Conservation (phyloP, 192 early-diverging fungal species). For the Entomortierella beljakovae region DNA sequence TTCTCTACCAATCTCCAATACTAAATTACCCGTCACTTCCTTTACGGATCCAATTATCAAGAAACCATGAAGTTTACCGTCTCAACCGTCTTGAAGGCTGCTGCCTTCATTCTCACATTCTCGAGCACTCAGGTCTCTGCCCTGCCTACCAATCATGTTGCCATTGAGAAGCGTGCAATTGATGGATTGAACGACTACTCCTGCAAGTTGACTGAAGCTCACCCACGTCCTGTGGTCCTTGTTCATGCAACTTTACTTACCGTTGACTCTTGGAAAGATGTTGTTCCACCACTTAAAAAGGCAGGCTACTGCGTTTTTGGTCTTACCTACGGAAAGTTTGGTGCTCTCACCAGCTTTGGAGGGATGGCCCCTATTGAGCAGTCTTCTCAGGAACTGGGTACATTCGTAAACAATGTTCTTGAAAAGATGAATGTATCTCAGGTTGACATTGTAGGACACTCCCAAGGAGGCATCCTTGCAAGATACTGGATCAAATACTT, state of each 20-base stretch:
- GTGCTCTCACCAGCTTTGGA: conserved; percentile 1
- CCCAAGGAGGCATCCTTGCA: conserved; percentile 39
- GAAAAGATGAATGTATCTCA: conserved; percentile 10
- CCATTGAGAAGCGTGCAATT: conserved; percentile 28
- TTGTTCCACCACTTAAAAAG: conserved; percentile 19
- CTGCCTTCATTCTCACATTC: conserved; percentile 1
- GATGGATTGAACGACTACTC: conserved; percentile 22
- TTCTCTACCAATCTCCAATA: too few relatives aligned
- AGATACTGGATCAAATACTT: conserved; percentile 49
- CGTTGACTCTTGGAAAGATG: conserved; percentile 10
- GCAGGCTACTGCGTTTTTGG: conserved; percentile 30
- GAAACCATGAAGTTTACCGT: conserved; percentile 28
- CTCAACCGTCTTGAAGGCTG: conserved; percentile 10
- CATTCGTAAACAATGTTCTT: conserved; percentile 35
- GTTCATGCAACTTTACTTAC: conserved; percentile 30
- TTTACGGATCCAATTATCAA: conserved; percentile 1
- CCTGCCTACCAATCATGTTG: neutral
- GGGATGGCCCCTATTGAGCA: conserved; percentile 31
- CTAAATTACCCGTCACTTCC: conserved; percentile 10
- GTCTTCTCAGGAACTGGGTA: conserved; percentile 19
- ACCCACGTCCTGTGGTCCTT: conserved; percentile 30
- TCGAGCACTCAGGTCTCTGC: conserved; percentile 5
- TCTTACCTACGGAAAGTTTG: conserved; percentile 25
- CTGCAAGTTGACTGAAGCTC: conserved; percentile 27
- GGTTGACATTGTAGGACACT: conserved; percentile 42